Base-by-base conservation (phyloP, 1,284 basidiomycete species). In the Moesziomyces globuligerus region DNA sequence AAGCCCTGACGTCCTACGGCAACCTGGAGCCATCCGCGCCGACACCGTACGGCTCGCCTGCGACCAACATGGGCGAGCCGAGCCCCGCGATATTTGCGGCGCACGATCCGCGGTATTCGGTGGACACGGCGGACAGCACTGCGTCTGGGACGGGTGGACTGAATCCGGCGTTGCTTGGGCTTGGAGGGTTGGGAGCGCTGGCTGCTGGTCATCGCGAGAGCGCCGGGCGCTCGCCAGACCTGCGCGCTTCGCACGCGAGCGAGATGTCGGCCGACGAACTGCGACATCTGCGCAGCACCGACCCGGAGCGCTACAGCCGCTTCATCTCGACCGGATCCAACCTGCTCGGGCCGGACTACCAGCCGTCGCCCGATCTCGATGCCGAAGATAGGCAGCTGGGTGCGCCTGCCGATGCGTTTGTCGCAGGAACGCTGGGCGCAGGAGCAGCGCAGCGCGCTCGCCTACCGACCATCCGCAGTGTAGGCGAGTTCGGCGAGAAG, bases 401-500 rank as follows among this genome's bases (percentile, higher is more conserved):
- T 15, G n/a, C 43, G 9, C 20, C 45, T 3, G 24, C 49, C 15
- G 39, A 36, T 3, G 36, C 25, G 3, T 39, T 37, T 9, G 39
- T 18, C n/a, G 11, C 21, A 8, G 59, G 43, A 2, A 48, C 48
- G 1, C 20, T 44, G 23, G 49, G 52, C 20, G 48, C 24, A 8
- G 58, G 24, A 4, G 47, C 43, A 17, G 37, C 28, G 25, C 52
- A 47, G 20, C 59, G 52, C 15, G 39, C 56, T 1, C 51, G 74
- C 1, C 59, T 76, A 26, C 55, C 74, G 1, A 75, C 74, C 8
- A 76, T 76, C 45, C 65, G 50, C 7, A 72, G 64, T 34, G 74
- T 76, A 8, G 58, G 73, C 38, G 74, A 76, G 42, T 71, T 76
- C 20, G 72, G 74, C 21, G 74, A 75, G 46, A 51, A 48, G 39